phyloP scores from a whole-genome alignment of 768 basidiomycete species.

The Suillus alpinus region DNA sequence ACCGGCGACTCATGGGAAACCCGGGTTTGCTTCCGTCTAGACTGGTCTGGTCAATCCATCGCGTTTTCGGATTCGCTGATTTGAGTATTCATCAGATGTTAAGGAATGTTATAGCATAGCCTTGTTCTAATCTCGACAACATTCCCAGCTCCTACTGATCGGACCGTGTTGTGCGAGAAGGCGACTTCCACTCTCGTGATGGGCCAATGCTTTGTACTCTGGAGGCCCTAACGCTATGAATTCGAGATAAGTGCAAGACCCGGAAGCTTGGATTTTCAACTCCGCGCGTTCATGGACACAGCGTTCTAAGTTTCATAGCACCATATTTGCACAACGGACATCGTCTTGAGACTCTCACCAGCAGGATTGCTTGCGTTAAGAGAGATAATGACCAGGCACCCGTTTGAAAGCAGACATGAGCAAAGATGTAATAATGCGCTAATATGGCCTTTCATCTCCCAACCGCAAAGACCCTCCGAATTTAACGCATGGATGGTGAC shows the following conservation, averaged over 20 bases:
- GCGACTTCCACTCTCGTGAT: background rate
- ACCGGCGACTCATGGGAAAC: conserved; percentile 15
- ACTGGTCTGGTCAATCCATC: conserved; percentile 2
- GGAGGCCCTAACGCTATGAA: background rate
- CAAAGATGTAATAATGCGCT: background rate
- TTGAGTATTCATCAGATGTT: conserved; percentile 14
- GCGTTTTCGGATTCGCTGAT: conserved; percentile 6
- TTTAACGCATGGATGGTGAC: background rate
- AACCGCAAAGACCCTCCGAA: background rate
- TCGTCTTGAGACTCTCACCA: background rate
- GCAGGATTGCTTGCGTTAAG: background rate
- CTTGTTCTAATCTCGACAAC: conserved; percentile 22
- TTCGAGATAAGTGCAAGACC: background rate
- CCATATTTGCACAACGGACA: background rate
- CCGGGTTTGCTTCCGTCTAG: conserved; percentile 5
- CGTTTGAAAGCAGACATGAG: background rate
- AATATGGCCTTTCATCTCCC: background rate
- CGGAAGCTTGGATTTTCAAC: background rate
- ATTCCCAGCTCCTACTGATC: conserved; percentile 15
- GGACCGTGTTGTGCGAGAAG: conserved; percentile 11
- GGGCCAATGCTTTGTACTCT: background rate
- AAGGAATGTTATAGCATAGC: conserved; percentile 22
- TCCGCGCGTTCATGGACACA: background rate
- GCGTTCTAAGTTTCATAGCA: conserved; percentile 2
- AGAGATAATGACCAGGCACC: conserved; percentile 1